phyloP scores from a whole-genome alignment of 1,284 basidiomycete genomes.

The Sanghuangporus sanghuang region DNA sequence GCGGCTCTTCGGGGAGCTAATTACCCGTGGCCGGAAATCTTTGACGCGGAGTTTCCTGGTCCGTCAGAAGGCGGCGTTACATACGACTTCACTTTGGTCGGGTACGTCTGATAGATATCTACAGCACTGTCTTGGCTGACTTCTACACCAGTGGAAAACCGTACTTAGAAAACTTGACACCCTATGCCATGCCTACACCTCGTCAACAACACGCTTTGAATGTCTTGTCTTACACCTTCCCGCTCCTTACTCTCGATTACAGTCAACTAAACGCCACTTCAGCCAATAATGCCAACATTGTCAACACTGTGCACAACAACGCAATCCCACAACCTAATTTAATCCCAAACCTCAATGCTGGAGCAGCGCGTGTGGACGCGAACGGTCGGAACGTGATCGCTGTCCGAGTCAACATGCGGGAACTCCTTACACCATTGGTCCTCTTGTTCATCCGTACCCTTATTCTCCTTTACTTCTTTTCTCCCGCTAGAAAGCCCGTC shows the following conservation, averaged over 20 bases:
- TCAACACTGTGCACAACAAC: constrained; percentile 16
- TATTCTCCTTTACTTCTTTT: constrained; percentile 73
- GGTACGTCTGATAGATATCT: constrained; percentile 41
- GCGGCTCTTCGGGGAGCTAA: constrained; percentile 36
- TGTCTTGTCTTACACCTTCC: constrained; percentile 68
- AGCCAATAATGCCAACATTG: neutral
- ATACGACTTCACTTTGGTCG: constrained; percentile 52
- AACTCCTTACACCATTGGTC: constrained; percentile 58
- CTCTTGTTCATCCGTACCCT: constrained; percentile 65
- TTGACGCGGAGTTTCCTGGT: constrained; percentile 51
- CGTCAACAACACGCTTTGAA: constrained; percentile 63
- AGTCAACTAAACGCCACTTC: constrained; percentile 3
- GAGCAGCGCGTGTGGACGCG: constrained; percentile 24
- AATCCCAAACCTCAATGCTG: constrained; percentile 17
- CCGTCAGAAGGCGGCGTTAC: constrained; percentile 41
- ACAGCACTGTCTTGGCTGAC: constrained; percentile 9
- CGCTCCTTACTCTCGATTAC: constrained; percentile 32
- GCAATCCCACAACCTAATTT: constrained; percentile 9
- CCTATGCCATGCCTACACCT: constrained; percentile 48
- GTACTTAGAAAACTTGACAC: constrained; percentile 51
- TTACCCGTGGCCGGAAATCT: constrained; percentile 57
- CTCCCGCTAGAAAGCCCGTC: constrained; percentile 68
- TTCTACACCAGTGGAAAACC: constrained; percentile 43
- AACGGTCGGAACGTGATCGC: neutral
- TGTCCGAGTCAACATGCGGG: constrained; percentile 49